Conservation (phyloP, 306 rosid genomes). For the Mucuna pruriens region DNA sequence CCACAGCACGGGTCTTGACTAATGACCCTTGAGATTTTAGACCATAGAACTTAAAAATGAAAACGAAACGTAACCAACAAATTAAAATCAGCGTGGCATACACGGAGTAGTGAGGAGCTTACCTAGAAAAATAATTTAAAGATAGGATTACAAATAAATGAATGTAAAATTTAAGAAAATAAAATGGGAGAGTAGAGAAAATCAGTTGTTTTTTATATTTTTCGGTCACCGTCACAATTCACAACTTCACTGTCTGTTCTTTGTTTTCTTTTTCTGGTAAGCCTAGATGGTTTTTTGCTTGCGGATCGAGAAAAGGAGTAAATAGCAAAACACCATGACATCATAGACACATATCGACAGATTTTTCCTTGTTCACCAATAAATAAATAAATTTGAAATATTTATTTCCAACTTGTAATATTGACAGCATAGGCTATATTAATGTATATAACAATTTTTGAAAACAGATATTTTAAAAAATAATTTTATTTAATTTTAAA, state of each 20-base stretch:
- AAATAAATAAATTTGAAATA: background rate
- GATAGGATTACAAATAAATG: background rate
- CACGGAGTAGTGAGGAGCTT: background rate
- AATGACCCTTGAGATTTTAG: background rate
- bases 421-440: background rate
- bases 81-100: background rate
- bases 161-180: background rate
- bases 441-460: background rate
- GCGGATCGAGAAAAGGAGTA: background rate
- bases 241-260: background rate
- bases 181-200: background rate
- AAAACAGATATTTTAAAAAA: background rate
- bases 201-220: background rate
- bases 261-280: background rate
- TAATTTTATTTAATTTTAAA: background rate
- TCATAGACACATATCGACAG: background rate
- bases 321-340: background rate
- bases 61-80: background rate
- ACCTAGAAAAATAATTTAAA: background rate
- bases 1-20: background rate
- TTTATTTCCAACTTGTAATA: background rate
- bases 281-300: background rate
- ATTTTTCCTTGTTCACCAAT: background rate
- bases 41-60: background rate
- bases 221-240: background rate